Conservation (phyloP, 2,329 filamentous ascomycete species). For the Pleurostoma richardsiae region DNA sequence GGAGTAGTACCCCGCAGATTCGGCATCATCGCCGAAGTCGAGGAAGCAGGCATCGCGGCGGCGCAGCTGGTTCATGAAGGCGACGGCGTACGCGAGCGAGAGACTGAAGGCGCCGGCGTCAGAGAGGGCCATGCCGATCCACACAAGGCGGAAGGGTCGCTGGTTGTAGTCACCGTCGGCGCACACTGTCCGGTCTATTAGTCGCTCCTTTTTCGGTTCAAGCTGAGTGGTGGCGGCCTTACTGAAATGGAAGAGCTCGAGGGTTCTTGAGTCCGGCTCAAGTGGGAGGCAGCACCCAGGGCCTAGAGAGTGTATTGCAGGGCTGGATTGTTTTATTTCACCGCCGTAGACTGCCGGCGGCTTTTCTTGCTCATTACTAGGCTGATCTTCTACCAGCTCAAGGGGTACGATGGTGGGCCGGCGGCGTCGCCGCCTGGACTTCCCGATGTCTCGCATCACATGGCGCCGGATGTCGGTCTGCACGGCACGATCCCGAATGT, state of each 20-base stretch:
- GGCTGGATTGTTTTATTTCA: no score
- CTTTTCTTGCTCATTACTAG: no score
- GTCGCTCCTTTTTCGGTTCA: background rate
- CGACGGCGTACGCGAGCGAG: background rate
- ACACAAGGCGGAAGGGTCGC: background rate
- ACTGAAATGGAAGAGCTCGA: background rate
- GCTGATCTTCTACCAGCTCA: background rate
- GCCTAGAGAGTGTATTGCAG: background rate
- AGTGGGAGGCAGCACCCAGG: background rate
- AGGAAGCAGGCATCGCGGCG: background rate
- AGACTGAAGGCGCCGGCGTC: background rate
- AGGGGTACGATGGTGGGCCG: background rate
- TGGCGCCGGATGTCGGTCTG: background rate
- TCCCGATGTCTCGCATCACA: background rate
- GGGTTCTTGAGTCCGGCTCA: background rate
- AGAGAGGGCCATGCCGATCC: background rate
- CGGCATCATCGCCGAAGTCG: background rate
- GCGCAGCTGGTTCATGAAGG: background rate
- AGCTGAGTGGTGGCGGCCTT: background rate
- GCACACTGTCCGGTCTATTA: background rate
- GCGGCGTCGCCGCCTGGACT: background rate
- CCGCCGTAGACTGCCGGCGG: no score
- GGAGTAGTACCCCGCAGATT: background rate
- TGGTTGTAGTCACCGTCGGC: background rate
- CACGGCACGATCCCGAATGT: background rate